These are phyloP conservation scores for Phialophora macrospora DNA, from an alignment of 2,329 filamentous ascomycete genomes.

Conservation along the genomic window DNA sequence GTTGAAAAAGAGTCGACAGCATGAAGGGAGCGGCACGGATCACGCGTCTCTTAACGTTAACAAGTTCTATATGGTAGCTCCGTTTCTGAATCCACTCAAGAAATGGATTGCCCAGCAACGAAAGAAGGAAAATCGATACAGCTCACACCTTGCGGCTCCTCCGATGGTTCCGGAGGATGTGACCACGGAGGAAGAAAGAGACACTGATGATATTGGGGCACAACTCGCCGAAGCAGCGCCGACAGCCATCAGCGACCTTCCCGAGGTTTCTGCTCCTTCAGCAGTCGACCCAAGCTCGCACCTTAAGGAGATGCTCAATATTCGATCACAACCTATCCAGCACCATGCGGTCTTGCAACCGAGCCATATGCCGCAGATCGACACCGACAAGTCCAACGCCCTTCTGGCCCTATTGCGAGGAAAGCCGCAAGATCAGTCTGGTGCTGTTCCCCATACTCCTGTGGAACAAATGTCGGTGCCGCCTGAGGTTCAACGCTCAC, in stretches of 20 bases:
- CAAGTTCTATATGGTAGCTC: slow-evolving; percentile 98
- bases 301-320: slow-evolving; percentile 57
- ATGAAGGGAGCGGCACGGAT: slow-evolving; percentile 57
- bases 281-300: slow-evolving; percentile 55
- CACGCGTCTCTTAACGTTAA: slow-evolving; percentile 68
- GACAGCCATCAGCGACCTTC: slow-evolving; percentile 46
- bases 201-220: slow-evolving; percentile 29
- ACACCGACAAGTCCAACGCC: slow-evolving; percentile 54
- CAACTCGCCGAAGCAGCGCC: slow-evolving; percentile 33
- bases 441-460: slow-evolving; percentile 55
- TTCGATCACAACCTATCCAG: slow-evolving; percentile 38
- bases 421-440: slow-evolving; percentile 43
- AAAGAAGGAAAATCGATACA: slow-evolving; percentile 67
- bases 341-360: slow-evolving; percentile 27
- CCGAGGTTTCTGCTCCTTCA: slow-evolving; percentile 44
- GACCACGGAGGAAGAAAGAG: slow-evolving; percentile 36
- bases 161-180: slow-evolving; percentile 35
- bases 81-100: slow-evolving; percentile 82
- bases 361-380: slow-evolving; percentile 40
- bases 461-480: slow-evolving; percentile 59
- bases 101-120: slow-evolving; percentile 89
- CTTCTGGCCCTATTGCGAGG: slow-evolving; percentile 62
- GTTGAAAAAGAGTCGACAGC: slow-evolving; percentile 73
- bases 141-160: slow-evolving; percentile 51
- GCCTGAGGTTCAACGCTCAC: slow-evolving; percentile 60